phyloP scores from a whole-genome alignment of 306 rosid genomes.

The Hippophae gyantsensis region DNA sequence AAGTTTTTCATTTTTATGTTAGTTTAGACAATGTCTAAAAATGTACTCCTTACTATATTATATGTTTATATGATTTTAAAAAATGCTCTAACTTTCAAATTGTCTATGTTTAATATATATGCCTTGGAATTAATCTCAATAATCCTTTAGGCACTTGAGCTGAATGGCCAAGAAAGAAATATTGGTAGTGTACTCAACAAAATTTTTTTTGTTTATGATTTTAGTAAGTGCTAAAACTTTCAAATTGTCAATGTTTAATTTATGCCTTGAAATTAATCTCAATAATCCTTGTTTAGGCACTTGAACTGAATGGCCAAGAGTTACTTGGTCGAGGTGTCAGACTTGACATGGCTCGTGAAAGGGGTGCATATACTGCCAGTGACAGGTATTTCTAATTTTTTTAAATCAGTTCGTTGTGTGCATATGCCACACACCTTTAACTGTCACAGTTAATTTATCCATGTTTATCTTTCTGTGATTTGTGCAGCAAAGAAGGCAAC shows the following conservation, averaged over 20 bases:
- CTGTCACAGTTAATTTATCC: background rate
- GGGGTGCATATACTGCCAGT: constrained; percentile 54
- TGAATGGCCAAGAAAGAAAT: no score
- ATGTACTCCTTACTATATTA: no score
- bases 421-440: background rate
- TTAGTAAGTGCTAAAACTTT: no score
- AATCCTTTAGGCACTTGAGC: no score
- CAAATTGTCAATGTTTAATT: no score
- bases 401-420: background rate
- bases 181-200: no score
- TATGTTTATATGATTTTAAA: no score
- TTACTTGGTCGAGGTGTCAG: constrained; percentile 35
- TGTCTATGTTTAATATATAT: background rate
- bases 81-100: no score
- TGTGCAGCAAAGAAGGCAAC: constrained; percentile 31
- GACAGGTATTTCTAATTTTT: constrained; percentile 23
- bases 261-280: background rate
- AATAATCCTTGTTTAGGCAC: constrained; percentile 35
- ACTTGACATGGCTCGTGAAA: constrained; percentile 66
- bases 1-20: no score
- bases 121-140: no score
- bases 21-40: no score
- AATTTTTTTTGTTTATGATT: no score
- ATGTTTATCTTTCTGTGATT: background rate
- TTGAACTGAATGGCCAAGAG: constrained; percentile 43